Evolutionary conservation across 306 rosid species (phyloP).

Genomic region (Fragaria nilgerrensis): DNA sequence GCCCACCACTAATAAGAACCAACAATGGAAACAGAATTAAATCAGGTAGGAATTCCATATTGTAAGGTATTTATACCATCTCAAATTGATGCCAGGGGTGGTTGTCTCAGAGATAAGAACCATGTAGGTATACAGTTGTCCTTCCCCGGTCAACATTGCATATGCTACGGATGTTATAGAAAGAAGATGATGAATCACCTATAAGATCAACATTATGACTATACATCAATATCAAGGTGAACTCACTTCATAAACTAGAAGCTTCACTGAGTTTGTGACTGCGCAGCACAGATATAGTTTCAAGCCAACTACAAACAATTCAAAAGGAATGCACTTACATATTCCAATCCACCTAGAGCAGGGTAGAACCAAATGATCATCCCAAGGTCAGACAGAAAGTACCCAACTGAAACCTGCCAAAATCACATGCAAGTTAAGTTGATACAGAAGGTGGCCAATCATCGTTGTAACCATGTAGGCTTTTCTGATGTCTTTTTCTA

Average conservation of each 20-base stretch:
- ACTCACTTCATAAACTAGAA: background rate
- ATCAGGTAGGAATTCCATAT: background rate
- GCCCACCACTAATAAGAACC: constrained; percentile 21
- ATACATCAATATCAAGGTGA: constrained; percentile 22
- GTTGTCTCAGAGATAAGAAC: constrained; percentile 94
- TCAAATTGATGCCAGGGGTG: constrained; percentile 93
- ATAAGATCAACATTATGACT: constrained; percentile 36
- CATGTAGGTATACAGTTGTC: constrained; percentile 87
- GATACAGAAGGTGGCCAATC: background rate
- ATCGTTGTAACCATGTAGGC: background rate
- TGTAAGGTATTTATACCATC: constrained; percentile 59
- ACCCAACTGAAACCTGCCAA: constrained; percentile 86
- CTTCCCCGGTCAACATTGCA: constrained; percentile 89
- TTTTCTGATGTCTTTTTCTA: background rate
- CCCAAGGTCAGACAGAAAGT: constrained; percentile 82
- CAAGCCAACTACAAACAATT: constrained; percentile 9
- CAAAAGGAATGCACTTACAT: constrained; percentile 64
- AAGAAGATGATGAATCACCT: constrained; percentile 90
- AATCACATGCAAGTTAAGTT: constrained; percentile 7
- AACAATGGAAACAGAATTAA: background rate
- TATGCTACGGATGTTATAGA: constrained; percentile 72
- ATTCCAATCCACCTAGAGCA: constrained; percentile 90
- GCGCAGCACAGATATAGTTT: background rate
- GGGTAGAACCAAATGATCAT: constrained; percentile 92
- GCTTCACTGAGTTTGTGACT: constrained; percentile 20